Conservation (phyloP, 768 basidiomycete genomes). For the Punctularia strigosozonata region DNA sequence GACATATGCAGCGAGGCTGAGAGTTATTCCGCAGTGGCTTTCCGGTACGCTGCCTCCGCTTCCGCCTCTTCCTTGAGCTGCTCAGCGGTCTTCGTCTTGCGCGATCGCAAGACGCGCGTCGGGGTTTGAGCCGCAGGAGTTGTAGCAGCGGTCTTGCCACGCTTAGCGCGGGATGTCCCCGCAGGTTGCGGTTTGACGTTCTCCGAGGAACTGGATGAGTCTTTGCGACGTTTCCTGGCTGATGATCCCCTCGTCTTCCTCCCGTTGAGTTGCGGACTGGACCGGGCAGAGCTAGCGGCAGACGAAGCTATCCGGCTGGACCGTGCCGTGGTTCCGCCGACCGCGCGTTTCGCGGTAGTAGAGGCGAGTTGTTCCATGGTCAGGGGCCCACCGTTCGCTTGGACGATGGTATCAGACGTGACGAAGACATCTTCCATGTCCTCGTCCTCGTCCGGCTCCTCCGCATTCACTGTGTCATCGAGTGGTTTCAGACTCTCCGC, state of each 20-base stretch:
- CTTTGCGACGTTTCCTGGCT: not conserved
- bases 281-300: too few species aligned
- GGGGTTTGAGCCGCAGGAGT: conserved; percentile 8
- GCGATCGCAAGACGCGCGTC: conserved; percentile 45
- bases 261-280: conserved; percentile 4
- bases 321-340: too few species aligned
- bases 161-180: conserved; percentile 16
- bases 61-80: conserved; percentile 36
- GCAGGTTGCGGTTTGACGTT: conserved; percentile 10
- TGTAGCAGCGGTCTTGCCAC: conserved; percentile 7
- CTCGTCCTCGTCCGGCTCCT: conserved; percentile 21
- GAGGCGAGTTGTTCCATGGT: conserved; percentile 53
- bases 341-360: conserved; percentile 1
- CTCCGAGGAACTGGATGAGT: conserved; percentile 4
- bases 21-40: conserved; percentile 33
- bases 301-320: too few species aligned
- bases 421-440: conserved; percentile 13
- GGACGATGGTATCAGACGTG: not conserved
- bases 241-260: conserved; percentile 16
- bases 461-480: conserved; percentile 9
- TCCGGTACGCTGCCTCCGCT: conserved; percentile 36
- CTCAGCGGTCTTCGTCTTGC: conserved; percentile 39
- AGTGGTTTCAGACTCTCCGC: not conserved
- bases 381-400: conserved; percentile 18
- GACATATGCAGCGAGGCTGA: too few species aligned